Evolutionary conservation across 495 filamentous ascomycete species (phyloP), one percentile per base, ranked within the genome.

Genomic region (Neurospora sp.): DNA sequence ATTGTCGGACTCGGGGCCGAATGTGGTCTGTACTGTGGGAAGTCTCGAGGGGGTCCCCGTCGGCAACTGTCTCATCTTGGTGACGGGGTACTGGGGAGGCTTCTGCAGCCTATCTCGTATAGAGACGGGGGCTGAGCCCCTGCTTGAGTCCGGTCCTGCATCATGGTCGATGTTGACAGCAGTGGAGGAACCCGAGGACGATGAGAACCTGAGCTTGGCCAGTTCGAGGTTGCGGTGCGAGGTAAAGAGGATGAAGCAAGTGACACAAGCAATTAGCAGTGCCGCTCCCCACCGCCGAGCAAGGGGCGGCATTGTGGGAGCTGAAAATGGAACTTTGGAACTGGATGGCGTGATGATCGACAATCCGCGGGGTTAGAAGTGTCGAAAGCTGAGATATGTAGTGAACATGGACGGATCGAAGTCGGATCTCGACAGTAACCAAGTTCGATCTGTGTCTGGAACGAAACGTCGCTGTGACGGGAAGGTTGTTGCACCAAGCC

Each of bases 41-140:
- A 97, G 87, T 1, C 82, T 70, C 62, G 87, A 88, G 3, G 92
- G 85, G n/a, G 83, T 82, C 12, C 88, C 89, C 35, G 89, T 90
- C 7, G 95, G 96, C 11, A 97, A 85, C 70, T 84, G 84, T 74
- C 92, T 91, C 74, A 95, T 79, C 27, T 88, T 87, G 54, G 86
- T 85, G 11, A 89, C 83, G 11, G 89, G 87, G 27, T 95, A 79
- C 4, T 91, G 90, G 78, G 88, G 92, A 66, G 54, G 27, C 18
- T 18, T 66, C 14, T 66, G 54, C 7, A 66, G 54, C 3, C 77
- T 89, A 3, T 39, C 70, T 9, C 54, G 54, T 66, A 66, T 66
- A 35, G 54, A 66, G 3, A 66, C 54, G 2, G 27, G 54, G 27
- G 54, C 0, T 37, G 54, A 14, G 1, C 44, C n/a, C 44, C 44